Percentiles rank a stretch among this genome's conserved stretches.
phyloP scores from a whole-genome alignment of 2,329 filamentous ascomycete species.

The Neonectria hederae region DNA sequence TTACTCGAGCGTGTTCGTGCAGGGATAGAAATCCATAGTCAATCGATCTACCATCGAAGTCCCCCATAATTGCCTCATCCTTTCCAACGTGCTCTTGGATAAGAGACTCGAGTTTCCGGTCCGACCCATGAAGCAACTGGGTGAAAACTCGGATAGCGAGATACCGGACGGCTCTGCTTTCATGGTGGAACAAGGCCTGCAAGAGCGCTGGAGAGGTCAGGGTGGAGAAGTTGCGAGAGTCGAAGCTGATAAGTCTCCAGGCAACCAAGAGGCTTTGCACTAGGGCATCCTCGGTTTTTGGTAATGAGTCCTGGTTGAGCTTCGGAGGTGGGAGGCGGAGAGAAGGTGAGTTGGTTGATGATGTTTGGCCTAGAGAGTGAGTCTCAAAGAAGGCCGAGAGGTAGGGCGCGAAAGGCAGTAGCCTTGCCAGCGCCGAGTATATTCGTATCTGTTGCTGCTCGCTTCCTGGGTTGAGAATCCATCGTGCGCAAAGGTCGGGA shows the following conservation, averaged over 20 bases:
- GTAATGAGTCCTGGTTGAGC: constrained; percentile 43
- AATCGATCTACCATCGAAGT: constrained; percentile 78
- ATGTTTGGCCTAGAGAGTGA: constrained; percentile 24
- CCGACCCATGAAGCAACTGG: constrained; percentile 80
- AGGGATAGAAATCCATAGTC: constrained; percentile 80
- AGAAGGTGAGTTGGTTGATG: constrained; percentile 33
- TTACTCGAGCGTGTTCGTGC: constrained; percentile 64
- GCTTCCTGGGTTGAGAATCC: constrained; percentile 65
- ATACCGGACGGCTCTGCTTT: constrained; percentile 73
- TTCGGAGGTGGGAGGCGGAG: constrained; percentile 45
- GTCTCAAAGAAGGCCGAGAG: constrained; percentile 75
- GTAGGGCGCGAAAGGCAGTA: constrained; percentile 84
- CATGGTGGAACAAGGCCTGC: constrained; percentile 72
- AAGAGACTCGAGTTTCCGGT: constrained; percentile 79
- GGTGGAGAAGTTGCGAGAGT: constrained; percentile 72
- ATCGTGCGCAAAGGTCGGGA: constrained; percentile 84
- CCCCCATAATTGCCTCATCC: constrained; percentile 69
- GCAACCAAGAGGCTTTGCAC: constrained; percentile 56
- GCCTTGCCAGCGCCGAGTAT: constrained; percentile 78
- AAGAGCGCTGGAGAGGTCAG: constrained; percentile 74
- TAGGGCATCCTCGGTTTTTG: constrained; percentile 36
- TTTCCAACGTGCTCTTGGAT: constrained; percentile 71
- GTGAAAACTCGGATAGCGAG: constrained; percentile 85
- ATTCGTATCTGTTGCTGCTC: constrained; percentile 54
- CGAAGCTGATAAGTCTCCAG: constrained; percentile 83